Base-by-base conservation (phyloP, 768 basidiomycete species). In the Macrocybe gigantea region DNA sequence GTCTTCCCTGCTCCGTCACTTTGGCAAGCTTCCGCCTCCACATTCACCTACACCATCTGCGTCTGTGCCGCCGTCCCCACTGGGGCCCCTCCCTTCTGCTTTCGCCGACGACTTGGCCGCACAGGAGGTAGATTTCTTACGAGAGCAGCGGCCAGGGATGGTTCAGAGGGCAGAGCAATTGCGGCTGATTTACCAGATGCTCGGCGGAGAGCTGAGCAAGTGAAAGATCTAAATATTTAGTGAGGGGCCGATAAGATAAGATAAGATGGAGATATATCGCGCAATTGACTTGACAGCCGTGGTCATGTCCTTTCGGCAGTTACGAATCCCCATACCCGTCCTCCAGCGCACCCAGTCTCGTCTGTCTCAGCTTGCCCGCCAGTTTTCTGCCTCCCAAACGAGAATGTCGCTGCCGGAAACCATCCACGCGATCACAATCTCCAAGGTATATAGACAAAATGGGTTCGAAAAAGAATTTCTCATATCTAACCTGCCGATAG, bases 61-160 rank as follows among this genome's bases (percentile, higher is more conserved):
- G 38, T 54, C 63, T 7, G 54, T 79, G 6, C 70, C 71, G 10
- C 51, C 66, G 6, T 82, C 81, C 2, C 78, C 78, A 1, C 67
- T 92, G 8, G 87, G 83, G 0, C 70, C 77, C 6, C 60, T 88
- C 36, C 75, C 81, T 2, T 58, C 65, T 1, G 62, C 65, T 7
- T 50, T 81, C 5, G 56, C 63, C 35, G 70, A 74, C 8, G 88
- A 92, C 57, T 61, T 76, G 6, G 75, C 91, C 2, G 73, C 73
- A 9, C 74, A 79, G 58, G 90, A 93, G 62, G 70, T 93, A 10
- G 90, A 93, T 57, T 78, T 73, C 29, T 63, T 93, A 54, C 68
- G 90, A 52, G 90, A 93, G 66, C 90, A 92, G 62, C 67, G 90
- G 33, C 82, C 83, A 2, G 75, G 82, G 29, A 92, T 93, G 90